Percentiles rank a stretch among this genome's conserved stretches.
Conservation (phyloP, 192 early-diverging fungal genomes). For the Coemansia sp. region DNA sequence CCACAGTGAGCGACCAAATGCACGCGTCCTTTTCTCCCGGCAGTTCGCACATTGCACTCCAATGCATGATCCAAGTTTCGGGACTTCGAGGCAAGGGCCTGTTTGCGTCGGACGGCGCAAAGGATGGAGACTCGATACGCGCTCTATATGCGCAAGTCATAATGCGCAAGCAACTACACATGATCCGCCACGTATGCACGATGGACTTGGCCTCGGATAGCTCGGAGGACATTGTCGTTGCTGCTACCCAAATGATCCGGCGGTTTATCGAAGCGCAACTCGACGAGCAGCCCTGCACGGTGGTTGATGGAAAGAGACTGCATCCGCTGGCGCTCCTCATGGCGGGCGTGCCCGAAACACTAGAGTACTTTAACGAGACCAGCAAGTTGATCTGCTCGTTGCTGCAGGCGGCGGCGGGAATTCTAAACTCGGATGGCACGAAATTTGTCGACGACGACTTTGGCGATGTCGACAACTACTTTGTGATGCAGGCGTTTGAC, state of each 20-base stretch:
- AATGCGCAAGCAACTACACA: constrained; percentile 45
- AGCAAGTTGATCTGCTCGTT: constrained; percentile 51
- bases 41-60: constrained; percentile 49
- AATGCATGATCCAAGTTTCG: constrained; percentile 51
- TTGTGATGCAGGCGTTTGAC: constrained; percentile 59
- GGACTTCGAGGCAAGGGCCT: constrained; percentile 47
- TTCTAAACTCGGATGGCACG: constrained; percentile 33
- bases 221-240: constrained; percentile 46
- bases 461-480: constrained; percentile 56
- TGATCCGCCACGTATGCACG: constrained; percentile 50
- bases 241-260: constrained; percentile 54
- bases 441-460: constrained; percentile 49
- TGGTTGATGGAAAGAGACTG: constrained; percentile 20
- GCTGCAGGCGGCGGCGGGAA: constrained; percentile 30
- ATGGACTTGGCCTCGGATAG: constrained; percentile 41
- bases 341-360: constrained; percentile 36
- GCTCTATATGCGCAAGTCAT: constrained; percentile 38
- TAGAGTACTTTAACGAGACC: constrained; percentile 52
- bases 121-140: constrained; percentile 29
- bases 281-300: constrained; percentile 28
- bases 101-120: constrained; percentile 20
- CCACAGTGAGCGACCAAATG: constrained; percentile 50
- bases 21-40: constrained; percentile 51
- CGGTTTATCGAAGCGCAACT: constrained; percentile 54
- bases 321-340: constrained; percentile 43